Conservation (phyloP, 805 yeast species). For the Sugiyamaella smithiae region DNA sequence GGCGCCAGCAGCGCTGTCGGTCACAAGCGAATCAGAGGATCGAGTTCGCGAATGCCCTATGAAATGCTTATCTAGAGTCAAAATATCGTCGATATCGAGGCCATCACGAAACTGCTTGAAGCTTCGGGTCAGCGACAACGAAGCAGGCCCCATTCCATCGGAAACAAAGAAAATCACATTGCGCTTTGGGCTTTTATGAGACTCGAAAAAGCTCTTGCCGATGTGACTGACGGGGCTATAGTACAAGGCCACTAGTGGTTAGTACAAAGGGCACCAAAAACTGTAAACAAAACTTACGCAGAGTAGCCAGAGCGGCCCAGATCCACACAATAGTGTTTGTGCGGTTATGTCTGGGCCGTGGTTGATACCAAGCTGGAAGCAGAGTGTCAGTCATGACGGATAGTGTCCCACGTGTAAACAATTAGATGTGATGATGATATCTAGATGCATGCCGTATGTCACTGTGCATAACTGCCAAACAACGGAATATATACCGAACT, state of each 20-base stretch:
- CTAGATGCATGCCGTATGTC: too few species aligned
- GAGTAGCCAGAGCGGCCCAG: constrained; percentile 14
- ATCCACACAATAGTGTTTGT: neutral
- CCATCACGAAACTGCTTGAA: constrained; percentile 61
- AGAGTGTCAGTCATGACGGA: constrained; percentile 1
- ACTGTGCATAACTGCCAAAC: too few species aligned
- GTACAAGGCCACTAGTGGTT: constrained; percentile 9
- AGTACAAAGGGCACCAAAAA: neutral
- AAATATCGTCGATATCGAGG: constrained; percentile 52
- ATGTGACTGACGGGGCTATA: constrained; percentile 7
- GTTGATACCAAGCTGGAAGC: constrained; percentile 1
- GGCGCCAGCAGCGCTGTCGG: constrained; percentile 98
- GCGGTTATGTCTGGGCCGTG: neutral
- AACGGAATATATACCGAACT: too few species aligned
- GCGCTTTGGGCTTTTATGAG: constrained; percentile 42
- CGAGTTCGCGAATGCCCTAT: constrained; percentile 85
- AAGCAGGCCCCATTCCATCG: constrained; percentile 95
- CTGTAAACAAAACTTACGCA: constrained; percentile 1
- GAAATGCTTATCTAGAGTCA: constrained; percentile 63
- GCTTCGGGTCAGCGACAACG: constrained; percentile 73
- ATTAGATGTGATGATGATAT: too few species aligned
- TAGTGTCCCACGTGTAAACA: neutral
- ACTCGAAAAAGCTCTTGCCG: constrained; percentile 4
- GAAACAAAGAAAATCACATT: constrained; percentile 86
- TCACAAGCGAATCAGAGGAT: constrained; percentile 70